These are phyloP conservation scores for Fraxinus sp. DNA, from an alignment of 305 asterid genomes.

Conservation along the genomic window DNA sequence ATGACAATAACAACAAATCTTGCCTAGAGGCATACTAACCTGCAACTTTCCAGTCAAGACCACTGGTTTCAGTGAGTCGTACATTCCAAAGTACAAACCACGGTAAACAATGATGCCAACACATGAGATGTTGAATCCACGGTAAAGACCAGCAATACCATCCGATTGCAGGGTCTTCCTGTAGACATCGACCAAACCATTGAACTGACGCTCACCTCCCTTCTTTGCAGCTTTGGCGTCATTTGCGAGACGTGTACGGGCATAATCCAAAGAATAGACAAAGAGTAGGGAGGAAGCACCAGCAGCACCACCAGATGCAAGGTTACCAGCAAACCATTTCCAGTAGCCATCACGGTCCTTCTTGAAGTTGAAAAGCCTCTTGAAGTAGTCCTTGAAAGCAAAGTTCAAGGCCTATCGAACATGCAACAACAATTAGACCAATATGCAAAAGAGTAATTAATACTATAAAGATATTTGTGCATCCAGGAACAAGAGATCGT, in stretches of 20 bases:
- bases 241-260: slow-evolving; percentile 19
- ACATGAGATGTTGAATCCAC: slow-evolving; percentile 43
- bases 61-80: slow-evolving; percentile 25
- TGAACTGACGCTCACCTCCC: slow-evolving; percentile 28
- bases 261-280: slow-evolving; percentile 28
- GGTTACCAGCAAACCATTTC: not conserved
- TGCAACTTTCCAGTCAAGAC: slow-evolving; percentile 23
- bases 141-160: slow-evolving; percentile 47
- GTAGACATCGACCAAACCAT: slow-evolving; percentile 27
- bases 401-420: slow-evolving; percentile 24
- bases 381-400: slow-evolving; percentile 28
- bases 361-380: slow-evolving; percentile 24
- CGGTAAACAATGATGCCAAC: slow-evolving; percentile 41
- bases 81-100: slow-evolving; percentile 27
- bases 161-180: slow-evolving; percentile 35
- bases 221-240: slow-evolving; percentile 25
- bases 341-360: not conserved
- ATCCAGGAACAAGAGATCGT: not conserved
- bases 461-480: not conserved
- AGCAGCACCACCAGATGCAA: slow-evolving; percentile 30
- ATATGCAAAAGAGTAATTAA: not conserved
- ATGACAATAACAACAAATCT: not conserved
- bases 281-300: slow-evolving; percentile 29
- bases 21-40: slow-evolving; percentile 8
- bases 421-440: not conserved